phyloP scores from a whole-genome alignment of 2,329 filamentous ascomycete genomes.

The Fusarium fujikuroi region DNA sequence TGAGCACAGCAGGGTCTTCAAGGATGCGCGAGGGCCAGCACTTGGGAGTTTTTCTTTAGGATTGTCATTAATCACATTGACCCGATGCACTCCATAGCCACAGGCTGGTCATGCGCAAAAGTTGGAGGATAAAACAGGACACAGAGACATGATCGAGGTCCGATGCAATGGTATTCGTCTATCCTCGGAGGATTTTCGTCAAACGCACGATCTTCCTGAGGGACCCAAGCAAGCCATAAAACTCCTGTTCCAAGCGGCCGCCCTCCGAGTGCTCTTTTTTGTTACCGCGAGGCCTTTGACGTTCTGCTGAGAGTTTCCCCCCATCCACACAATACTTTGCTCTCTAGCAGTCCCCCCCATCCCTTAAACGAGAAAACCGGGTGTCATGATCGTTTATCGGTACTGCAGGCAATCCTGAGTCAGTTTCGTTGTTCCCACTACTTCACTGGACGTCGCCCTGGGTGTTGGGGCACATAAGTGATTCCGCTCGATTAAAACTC shows the following conservation, averaged over 20 bases:
- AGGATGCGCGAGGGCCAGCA: neutral
- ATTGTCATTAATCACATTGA: constrained; percentile 36
- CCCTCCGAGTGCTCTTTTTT: constrained; percentile 52
- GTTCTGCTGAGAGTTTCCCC: constrained; percentile 43
- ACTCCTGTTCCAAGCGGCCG: constrained; percentile 59
- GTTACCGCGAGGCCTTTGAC: constrained; percentile 50
- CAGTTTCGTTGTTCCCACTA: constrained; percentile 16
- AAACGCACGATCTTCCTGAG: constrained; percentile 55
- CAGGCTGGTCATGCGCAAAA: constrained; percentile 17
- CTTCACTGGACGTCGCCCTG: neutral
- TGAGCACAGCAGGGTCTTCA: neutral
- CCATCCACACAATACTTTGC: constrained; percentile 34
- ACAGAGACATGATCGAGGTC: constrained; percentile 42
- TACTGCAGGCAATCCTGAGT: constrained; percentile 44
- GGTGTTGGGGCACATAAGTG: neutral
- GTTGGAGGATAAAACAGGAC: constrained; percentile 24
- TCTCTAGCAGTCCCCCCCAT: constrained; percentile 30
- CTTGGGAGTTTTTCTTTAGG: constrained; percentile 26
- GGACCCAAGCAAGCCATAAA: constrained; percentile 58
- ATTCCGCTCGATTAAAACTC: constrained; percentile 42
- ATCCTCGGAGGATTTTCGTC: constrained; percentile 56
- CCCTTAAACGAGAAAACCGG: constrained; percentile 43
- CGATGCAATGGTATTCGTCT: constrained; percentile 58
- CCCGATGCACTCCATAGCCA: constrained; percentile 23
- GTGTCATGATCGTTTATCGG: constrained; percentile 51